These are phyloP conservation scores for Pythium biforme DNA, from an alignment of 352 stramenopile species.

Conservation along the genomic window DNA sequence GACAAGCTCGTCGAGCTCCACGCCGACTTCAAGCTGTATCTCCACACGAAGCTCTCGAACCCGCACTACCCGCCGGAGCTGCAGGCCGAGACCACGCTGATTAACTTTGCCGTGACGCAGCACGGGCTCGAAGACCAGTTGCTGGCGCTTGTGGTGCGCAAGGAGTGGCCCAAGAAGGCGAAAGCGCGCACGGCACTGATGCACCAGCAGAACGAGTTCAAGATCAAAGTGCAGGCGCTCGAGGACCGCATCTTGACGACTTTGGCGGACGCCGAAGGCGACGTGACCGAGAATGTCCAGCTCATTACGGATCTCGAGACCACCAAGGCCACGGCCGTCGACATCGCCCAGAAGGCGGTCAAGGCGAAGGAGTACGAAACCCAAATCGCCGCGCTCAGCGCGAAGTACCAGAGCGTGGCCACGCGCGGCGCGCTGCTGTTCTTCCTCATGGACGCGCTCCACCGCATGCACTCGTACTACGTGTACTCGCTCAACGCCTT, in stretches of 20 bases:
- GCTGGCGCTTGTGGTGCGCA: slow-evolving; percentile 82
- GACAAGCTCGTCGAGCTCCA: slow-evolving; percentile 88
- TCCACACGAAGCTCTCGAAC: slow-evolving; percentile 94
- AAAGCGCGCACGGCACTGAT: slow-evolving; percentile 72
- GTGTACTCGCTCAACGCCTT: slow-evolving; percentile 95
- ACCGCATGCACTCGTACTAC: slow-evolving; percentile 94
- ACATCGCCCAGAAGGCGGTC: slow-evolving; percentile 81
- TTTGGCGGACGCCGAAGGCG: slow-evolving; percentile 76
- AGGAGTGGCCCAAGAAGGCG: slow-evolving; percentile 89
- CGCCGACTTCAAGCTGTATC: slow-evolving; percentile 77
- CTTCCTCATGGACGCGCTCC: slow-evolving; percentile 93
- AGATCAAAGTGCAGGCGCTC: slow-evolving; percentile 81
- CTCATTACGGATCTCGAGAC: slow-evolving; percentile 94
- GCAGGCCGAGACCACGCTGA: slow-evolving; percentile 88
- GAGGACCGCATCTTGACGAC: slow-evolving; percentile 90
- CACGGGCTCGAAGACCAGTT: slow-evolving; percentile 90
- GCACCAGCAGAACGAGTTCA: slow-evolving; percentile 91
- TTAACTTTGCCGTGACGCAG: slow-evolving; percentile 92
- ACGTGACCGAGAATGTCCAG: slow-evolving; percentile 95
- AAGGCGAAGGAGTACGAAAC: slow-evolving; percentile 72
- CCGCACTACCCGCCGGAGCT: slow-evolving; percentile 91
- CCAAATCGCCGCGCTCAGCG: slow-evolving; percentile 83
- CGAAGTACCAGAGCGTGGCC: slow-evolving; percentile 92
- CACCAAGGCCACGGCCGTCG: slow-evolving; percentile 88
- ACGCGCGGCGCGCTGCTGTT: slow-evolving; percentile 92